Percentiles rank a stretch among this genome's conserved stretches.
Conservation (phyloP, 805 yeast species). For the Saturnispora saitoi region DNA sequence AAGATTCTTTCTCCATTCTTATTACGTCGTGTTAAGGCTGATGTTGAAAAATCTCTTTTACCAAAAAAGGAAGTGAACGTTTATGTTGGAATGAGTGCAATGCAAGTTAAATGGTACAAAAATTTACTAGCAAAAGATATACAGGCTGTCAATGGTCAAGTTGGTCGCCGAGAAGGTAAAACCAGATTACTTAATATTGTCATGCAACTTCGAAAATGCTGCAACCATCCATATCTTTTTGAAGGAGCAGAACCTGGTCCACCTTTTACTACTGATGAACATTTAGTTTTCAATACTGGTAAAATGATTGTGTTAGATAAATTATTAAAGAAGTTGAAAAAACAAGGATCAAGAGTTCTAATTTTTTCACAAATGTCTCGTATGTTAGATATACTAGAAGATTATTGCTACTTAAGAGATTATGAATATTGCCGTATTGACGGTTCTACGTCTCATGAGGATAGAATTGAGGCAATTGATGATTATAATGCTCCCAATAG, state of each 20-base stretch:
- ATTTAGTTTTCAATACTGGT: conserved; percentile 62
- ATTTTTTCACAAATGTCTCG: conserved; percentile 82
- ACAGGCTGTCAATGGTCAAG: conserved; percentile 80
- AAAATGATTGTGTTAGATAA: conserved; percentile 67
- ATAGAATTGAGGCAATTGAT: conserved; percentile 67
- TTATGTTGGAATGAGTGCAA: conserved; percentile 66
- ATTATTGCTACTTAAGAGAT: conserved; percentile 62
- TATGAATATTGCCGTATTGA: conserved; percentile 72
- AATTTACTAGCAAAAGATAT: conserved; percentile 69
- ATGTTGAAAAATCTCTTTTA: conserved; percentile 69
- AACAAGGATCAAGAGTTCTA: conserved; percentile 68
- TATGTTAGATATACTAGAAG: conserved; percentile 72
- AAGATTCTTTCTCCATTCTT: conserved; percentile 70
- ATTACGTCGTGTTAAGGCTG: conserved; percentile 67
- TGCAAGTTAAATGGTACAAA: conserved; percentile 75
- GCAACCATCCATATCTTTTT: conserved; percentile 77
- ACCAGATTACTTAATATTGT: conserved; percentile 71
- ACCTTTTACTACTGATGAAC: conserved; percentile 80
- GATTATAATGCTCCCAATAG: conserved; percentile 71
- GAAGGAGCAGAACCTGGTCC: conserved; percentile 92
- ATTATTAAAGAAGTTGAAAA: conserved; percentile 48
- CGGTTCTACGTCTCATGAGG: conserved; percentile 75
- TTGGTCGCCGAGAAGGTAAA: conserved; percentile 65
- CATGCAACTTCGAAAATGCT: conserved; percentile 79
- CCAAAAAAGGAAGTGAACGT: conserved; percentile 71